Conservation (phyloP, 2,329 filamentous ascomycete genomes). For the Microdochium bolleyi region DNA sequence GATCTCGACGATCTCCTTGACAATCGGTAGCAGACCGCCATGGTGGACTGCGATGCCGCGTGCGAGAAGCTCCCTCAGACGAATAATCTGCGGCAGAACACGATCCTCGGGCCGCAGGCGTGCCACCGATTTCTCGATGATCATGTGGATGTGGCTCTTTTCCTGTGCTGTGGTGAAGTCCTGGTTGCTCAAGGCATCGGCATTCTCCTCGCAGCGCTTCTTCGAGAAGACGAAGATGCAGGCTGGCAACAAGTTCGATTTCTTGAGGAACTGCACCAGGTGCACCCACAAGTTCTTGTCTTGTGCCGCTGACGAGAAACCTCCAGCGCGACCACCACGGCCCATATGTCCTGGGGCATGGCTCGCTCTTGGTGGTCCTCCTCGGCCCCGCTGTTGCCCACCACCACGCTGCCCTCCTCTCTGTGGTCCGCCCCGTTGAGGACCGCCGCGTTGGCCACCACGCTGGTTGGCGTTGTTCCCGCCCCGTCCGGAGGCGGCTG, state of each 20-base stretch:
- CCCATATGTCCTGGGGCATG: constrained; percentile 79
- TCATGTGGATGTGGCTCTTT: constrained; percentile 97
- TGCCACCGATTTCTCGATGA: constrained; percentile 89
- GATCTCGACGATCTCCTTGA: constrained; percentile 97
- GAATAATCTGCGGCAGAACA: constrained; percentile 81
- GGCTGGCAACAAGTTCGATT: constrained; percentile 77
- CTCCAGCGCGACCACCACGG: constrained; percentile 74
- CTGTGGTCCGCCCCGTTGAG: constrained; percentile 36
- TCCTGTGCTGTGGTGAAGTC: constrained; percentile 91
- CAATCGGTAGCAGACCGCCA: constrained; percentile 86
- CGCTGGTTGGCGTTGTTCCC: constrained; percentile 40
- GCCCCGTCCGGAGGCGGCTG: constrained; percentile 30
- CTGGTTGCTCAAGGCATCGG: constrained; percentile 87
- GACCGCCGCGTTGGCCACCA: constrained; percentile 44
- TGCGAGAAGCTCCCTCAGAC: constrained; percentile 75
- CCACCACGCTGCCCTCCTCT: constrained; percentile 40
- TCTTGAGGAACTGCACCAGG: constrained; percentile 83
- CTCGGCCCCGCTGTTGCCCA: constrained; percentile 44
- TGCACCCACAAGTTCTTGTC: constrained; percentile 97
- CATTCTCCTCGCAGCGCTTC: constrained; percentile 94
- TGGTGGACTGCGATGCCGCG: constrained; percentile 95
- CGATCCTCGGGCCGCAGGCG: constrained; percentile 86
- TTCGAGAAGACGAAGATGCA: constrained; percentile 99
- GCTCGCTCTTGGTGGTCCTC: constrained; percentile 50
- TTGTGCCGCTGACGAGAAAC: constrained; percentile 82